Evolutionary conservation across 1,284 basidiomycete genomes (phyloP).

Genomic region (Trichosporon sp.): DNA sequence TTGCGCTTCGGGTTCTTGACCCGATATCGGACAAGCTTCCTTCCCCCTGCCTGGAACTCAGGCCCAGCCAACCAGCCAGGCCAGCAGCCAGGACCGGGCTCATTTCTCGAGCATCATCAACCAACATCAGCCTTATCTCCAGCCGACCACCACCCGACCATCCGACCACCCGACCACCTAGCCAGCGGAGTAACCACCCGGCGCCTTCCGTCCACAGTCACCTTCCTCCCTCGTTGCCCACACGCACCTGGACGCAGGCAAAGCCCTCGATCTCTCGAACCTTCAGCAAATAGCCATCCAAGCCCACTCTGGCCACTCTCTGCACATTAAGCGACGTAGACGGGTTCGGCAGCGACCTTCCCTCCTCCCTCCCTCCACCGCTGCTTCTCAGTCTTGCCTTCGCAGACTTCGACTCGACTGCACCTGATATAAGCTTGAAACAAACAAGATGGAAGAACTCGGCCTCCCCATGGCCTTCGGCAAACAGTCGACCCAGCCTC

Average conservation of each 20-base stretch:
- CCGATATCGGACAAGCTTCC: not conserved
- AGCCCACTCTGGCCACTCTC: too few relatives aligned
- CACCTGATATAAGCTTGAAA: not conserved
- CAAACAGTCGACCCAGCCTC: conserved; percentile 18
- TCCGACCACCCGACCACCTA: too few relatives aligned
- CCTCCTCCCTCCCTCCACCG: too few relatives aligned
- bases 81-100: not conserved
- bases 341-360: too few relatives aligned
- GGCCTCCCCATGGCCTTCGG: conserved; percentile 36
- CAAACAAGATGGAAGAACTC: conserved; percentile 26
- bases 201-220: not conserved
- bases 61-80: not conserved
- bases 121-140: not conserved
- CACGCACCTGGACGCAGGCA: too few relatives aligned
- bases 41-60: not conserved
- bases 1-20: not conserved
- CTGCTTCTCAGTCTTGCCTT: too few relatives aligned
- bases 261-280: too few relatives aligned
- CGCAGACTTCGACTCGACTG: not conserved
- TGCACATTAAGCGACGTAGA: too few relatives aligned
- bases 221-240: too few relatives aligned
- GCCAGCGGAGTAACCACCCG: too few relatives aligned
- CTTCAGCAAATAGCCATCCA: too few relatives aligned
- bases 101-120: not conserved
- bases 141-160: not conserved